phyloP scores from a whole-genome alignment of 2,329 filamentous ascomycete genomes.

The Catunica adiposa region DNA sequence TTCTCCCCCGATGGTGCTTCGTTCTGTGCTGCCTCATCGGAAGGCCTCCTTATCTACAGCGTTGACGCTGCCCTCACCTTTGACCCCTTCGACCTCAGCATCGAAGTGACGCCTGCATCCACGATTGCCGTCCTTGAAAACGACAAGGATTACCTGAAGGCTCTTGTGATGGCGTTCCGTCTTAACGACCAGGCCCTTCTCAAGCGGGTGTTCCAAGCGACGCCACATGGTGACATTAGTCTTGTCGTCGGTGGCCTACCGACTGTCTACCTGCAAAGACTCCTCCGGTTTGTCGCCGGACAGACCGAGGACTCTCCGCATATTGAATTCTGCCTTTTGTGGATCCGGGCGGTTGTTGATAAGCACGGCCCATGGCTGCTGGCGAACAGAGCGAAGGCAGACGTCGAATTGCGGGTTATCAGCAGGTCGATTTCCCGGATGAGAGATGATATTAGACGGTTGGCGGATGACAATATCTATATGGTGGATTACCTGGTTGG shows the following conservation, averaged over 20 bases:
- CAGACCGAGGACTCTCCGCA: slow-evolving; percentile 84
- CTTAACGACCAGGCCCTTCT: slow-evolving; percentile 75
- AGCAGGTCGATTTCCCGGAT: slow-evolving; percentile 67
- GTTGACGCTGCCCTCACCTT: slow-evolving; percentile 73
- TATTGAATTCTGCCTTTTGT: slow-evolving; percentile 84
- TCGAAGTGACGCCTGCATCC: slow-evolving; percentile 78
- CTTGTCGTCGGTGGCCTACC: slow-evolving; percentile 69
- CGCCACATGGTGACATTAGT: slow-evolving; percentile 57
- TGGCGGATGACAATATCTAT: slow-evolving; percentile 80
- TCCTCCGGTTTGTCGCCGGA: slow-evolving; percentile 73
- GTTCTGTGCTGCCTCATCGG: slow-evolving; percentile 89
- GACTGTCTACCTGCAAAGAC: slow-evolving; percentile 65
- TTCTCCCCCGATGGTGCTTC: slow-evolving; percentile 80
- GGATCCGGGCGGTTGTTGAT: slow-evolving; percentile 71
- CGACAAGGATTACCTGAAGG: slow-evolving; percentile 72
- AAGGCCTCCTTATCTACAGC: slow-evolving; percentile 86
- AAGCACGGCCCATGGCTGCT: slow-evolving; percentile 75
- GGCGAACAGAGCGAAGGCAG: slow-evolving; percentile 61
- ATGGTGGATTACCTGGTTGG: slow-evolving; percentile 66
- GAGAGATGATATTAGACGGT: slow-evolving; percentile 61
- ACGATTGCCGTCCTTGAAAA: slow-evolving; percentile 52
- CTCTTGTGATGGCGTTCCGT: slow-evolving; percentile 91
- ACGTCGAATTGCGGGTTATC: slow-evolving; percentile 69
- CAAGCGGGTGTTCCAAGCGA: slow-evolving; percentile 68
- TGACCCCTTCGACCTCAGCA: slow-evolving; percentile 89